These are phyloP conservation scores for Trichoderma virens DNA, from an alignment of 495 filamentous ascomycete species.

Conservation along the genomic window DNA sequence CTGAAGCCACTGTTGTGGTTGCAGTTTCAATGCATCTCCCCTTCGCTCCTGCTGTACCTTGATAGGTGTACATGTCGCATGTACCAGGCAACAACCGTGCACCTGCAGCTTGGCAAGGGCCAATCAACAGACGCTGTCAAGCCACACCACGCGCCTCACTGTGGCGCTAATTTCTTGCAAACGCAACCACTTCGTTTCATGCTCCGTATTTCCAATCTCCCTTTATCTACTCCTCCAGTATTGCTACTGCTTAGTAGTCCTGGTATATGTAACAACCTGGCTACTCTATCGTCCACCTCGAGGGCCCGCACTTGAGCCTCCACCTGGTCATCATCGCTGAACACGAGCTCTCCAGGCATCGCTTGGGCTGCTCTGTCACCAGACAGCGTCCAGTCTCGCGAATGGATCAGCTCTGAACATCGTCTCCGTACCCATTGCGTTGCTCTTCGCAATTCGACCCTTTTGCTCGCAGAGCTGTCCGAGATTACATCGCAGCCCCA, in stretches of 20 bases:
- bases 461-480: not conserved
- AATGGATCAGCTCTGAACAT: not conserved
- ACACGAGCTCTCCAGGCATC: not conserved
- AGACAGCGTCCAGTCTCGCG: not conserved
- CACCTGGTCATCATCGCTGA: not conserved
- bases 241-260: too few relatives aligned
- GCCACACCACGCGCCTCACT: conserved; percentile 4
- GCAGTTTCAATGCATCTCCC: not conserved
- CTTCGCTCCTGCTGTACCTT: not conserved
- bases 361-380: not conserved
- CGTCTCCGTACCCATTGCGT: not conserved
- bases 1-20: not conserved
- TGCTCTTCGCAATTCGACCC: not conserved
- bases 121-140: not conserved
- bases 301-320: not conserved
- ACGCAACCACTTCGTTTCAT: conserved; percentile 7
- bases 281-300: not conserved
- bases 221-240: not conserved
- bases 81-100: not conserved
- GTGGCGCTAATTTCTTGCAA: conserved; percentile 4
- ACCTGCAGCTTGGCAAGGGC: not conserved
- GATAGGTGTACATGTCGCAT: not conserved
- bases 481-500: not conserved
- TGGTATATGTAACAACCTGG: too few relatives aligned
- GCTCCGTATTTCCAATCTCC: conserved; percentile 7